Evolutionary conservation across 495 filamentous ascomycete genomes (phyloP).

Genomic region (Aspergillus cristatus): DNA sequence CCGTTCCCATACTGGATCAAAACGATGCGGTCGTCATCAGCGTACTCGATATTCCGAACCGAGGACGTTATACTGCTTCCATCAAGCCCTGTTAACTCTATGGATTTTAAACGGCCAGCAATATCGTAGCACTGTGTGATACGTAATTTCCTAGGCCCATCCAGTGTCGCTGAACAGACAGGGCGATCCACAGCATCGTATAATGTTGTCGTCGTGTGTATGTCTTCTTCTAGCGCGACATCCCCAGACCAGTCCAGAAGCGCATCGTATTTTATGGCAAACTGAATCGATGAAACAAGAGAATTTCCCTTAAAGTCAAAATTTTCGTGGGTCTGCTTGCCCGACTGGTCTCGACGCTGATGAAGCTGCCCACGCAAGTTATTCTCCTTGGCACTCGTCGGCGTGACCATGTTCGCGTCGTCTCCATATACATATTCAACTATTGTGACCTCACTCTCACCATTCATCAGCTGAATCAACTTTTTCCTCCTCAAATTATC

Average conservation of each 20-base stretch:
- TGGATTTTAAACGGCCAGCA: neutral
- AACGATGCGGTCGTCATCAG: too few relatives aligned
- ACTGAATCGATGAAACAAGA: neutral
- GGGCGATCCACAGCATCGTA: conserved; percentile 13
- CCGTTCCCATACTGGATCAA: conserved; percentile 1
- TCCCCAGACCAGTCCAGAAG: conserved; percentile 15
- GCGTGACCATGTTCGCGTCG: neutral
- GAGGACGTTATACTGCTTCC: neutral
- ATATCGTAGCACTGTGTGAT: neutral
- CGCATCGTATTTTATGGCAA: conserved; percentile 11
- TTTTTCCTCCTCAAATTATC: neutral
- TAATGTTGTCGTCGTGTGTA: neutral
- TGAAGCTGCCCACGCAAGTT: conserved; percentile 6
- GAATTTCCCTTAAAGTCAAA: conserved; percentile 22
- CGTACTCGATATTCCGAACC: conserved; percentile 7
- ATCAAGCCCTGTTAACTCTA: neutral
- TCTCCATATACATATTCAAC: neutral
- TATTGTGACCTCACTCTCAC: neutral
- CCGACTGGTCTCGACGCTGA: conserved; percentile 15
- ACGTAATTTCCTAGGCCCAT: neutral
- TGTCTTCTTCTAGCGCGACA: conserved; percentile 1
- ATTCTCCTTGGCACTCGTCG: too few relatives aligned
- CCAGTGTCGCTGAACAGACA: too few relatives aligned
- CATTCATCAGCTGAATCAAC: neutral
- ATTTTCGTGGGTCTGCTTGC: neutral